Evolutionary conservation across 768 basidiomycete genomes (phyloP), one percentile per base, ranked within the genome.

Genomic region (Dioszegia hungarica): DNA sequence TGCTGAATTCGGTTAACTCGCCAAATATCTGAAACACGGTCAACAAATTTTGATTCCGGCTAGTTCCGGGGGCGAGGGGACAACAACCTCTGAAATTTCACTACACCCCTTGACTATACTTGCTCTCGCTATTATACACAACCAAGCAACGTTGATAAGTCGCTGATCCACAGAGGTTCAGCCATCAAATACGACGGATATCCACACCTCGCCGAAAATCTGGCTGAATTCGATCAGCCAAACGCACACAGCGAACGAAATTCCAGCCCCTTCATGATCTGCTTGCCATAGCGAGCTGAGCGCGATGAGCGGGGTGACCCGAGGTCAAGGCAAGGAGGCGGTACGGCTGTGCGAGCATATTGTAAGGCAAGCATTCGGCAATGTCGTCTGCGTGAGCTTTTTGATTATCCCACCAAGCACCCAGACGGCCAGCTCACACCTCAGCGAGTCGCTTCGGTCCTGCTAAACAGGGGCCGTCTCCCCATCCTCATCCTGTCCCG

Each of bases 381-480:
- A 64, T 36, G 67, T 73, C 17, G 65, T 75, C 27, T 68, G 58
- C 38, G 73, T 74, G 29, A 71, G 73, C 64, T 20, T 28, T 37
- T 39, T 20, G 19, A 10, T 54, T 25, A 11, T 36, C 34, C 8
- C 53, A 6, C 22, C 14, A n/a, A n/a, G n/a, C 34, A 14, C 34
- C 24, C 28, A 6, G 5, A 8, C 5, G 5, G 5, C 28, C n/a
- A 15, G 34, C 25, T 54, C 36, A 45, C 33, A 10, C 31, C 14
- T 15, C 61, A 94, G 91, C 84, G 82, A 73, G 81, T 93, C 56
- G 85, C 85, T 20, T 85, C 83, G 22, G 80, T 81, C 19, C 79
- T 94, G 19, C 80, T 94, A n/a, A 84, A 82, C 41, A 82, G 87
- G 29, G 91, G 91, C n/a, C 84, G 90, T 40, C 78, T 94, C n/a